phyloP scores from a whole-genome alignment of 192 early-diverging fungal genomes.

The Coemansia sp. region DNA sequence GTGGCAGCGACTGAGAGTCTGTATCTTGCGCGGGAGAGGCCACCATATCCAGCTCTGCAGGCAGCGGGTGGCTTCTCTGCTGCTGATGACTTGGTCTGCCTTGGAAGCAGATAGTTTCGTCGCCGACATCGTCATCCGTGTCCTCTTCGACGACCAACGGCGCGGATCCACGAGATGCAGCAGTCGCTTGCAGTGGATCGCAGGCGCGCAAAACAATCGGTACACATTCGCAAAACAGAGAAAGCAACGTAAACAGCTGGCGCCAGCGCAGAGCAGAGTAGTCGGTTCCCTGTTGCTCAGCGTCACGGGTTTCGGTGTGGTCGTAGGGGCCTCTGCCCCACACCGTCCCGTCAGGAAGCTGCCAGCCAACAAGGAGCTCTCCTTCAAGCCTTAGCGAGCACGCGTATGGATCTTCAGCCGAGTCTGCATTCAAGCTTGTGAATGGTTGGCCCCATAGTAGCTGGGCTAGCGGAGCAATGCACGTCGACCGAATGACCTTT shows the following conservation, averaged over 20 bases:
- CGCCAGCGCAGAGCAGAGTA: conserved; percentile 8
- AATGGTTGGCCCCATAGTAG: conserved; percentile 12
- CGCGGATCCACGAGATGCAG: no score
- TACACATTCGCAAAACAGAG: conserved; percentile 15
- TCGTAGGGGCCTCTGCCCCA: conserved; percentile 13
- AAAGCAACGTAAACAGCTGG: conserved; percentile 23
- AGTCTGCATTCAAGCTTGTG: not conserved
- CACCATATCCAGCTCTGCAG: not conserved
- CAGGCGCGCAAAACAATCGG: conserved; percentile 21
- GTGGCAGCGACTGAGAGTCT: not conserved
- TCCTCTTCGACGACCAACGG: conserved; percentile 11
- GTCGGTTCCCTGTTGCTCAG: not conserved
- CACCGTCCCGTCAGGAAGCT: conserved; percentile 39
- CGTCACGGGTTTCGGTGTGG: no score
- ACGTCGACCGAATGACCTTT: not conserved
- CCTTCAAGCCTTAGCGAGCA: conserved; percentile 8
- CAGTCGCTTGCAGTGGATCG: no score
- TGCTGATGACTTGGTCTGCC: conserved; percentile 12
- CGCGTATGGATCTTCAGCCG: not conserved
- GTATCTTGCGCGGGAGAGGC: not conserved
- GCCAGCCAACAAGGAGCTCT: conserved; percentile 35
- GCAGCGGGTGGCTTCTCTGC: not conserved
- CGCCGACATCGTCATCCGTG: conserved; percentile 6
- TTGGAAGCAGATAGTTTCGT: conserved; percentile 35
- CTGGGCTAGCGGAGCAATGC: conserved; percentile 7